A percentile compares a stretch with the other conserved stretches of the same genome.
phyloP scores from a whole-genome alignment of 2,329 filamentous ascomycete species.

The Pseudogymnoascus verrucosus region DNA sequence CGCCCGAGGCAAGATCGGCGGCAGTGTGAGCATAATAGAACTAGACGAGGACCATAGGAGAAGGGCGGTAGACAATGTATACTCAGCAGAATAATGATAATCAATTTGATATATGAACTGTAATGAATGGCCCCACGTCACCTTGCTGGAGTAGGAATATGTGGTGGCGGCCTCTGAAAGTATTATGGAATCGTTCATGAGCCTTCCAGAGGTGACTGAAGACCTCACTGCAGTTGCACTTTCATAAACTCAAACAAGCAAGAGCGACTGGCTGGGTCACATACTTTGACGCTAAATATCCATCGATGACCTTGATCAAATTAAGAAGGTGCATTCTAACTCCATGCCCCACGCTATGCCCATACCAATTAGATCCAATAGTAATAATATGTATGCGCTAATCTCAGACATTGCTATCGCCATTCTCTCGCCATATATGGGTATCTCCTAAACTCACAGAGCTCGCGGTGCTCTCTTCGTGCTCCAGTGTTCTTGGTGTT shows the following conservation, averaged over 20 bases:
- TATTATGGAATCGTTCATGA: background rate
- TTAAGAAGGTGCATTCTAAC: conserved; percentile 1
- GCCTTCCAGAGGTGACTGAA: background rate
- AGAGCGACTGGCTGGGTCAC: background rate
- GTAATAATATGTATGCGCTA: background rate
- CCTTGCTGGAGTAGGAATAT: background rate
- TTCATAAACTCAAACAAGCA: background rate
- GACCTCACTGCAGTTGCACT: background rate
- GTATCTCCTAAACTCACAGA: conserved; percentile 42
- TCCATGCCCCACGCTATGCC: background rate
- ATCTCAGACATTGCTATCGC: conserved; percentile 26
- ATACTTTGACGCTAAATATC: background rate
- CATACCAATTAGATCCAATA: background rate
- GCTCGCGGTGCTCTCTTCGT: conserved; percentile 34
- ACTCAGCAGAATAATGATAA: background rate
- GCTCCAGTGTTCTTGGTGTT: background rate
- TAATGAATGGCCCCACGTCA: background rate
- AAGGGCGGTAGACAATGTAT: background rate
- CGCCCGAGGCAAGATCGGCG: conserved; percentile 8
- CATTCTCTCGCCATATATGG: conserved; percentile 40
- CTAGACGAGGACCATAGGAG: conserved; percentile 4
- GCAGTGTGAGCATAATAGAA: background rate
- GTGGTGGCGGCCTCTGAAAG: background rate
- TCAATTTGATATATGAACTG: background rate
- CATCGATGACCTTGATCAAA: background rate